Base-by-base conservation (phyloP, 1,139 yeast species). In the Candida tunisiensis region DNA sequence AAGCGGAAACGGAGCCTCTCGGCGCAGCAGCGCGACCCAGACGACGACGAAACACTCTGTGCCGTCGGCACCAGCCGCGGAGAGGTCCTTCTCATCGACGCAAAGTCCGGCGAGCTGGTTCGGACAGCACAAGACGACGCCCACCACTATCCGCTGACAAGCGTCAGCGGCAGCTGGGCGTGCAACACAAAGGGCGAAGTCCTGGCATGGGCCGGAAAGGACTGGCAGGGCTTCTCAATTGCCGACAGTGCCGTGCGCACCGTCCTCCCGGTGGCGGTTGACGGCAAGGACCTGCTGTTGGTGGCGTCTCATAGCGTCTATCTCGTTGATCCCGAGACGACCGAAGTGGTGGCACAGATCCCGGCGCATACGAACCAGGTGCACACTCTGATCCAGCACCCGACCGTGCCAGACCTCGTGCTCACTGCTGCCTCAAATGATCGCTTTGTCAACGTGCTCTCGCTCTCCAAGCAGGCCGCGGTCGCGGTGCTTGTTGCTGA, bases 341-440 rank as follows among this genome's bases (percentile, higher is more conserved):
- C 37, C 8, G 28, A 36, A 6, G 25, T 34, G 7, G 14, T 37
- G 6, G 35, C 39, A 25, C 32, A 35, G 3, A 40, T 38, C 25
- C 42, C 49, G 12, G 47, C 46, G 11, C 44, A 44, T 24, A 40
- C 40, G 8, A 37, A 38, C 23, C 44, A 41, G 10, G 35, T 40
- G n/a, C 8, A 17, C n/a, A 10, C 22, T 27, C 37, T 21, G 24
- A 30, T 16, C 19, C 29, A 17, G 29, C 34, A 10, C 25, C 30
- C 8, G 40, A 33, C 16, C 16, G 49, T 57, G 27, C 44, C 53
- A 5, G 69, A 62, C 27, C 50, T 56, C 23, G 65, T 78, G 37
- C 45, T 78, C 29, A 70, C 88, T 2, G 69, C 75, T 32, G 91
- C 94, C 1, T 56, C 55, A 20, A 72, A 70, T 34, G 95, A 83